Evolutionary conservation across 805 yeast genomes (phyloP), one percentile per base, ranked within the genome.

Genomic region (Cyberlindnera mycetangii): DNA sequence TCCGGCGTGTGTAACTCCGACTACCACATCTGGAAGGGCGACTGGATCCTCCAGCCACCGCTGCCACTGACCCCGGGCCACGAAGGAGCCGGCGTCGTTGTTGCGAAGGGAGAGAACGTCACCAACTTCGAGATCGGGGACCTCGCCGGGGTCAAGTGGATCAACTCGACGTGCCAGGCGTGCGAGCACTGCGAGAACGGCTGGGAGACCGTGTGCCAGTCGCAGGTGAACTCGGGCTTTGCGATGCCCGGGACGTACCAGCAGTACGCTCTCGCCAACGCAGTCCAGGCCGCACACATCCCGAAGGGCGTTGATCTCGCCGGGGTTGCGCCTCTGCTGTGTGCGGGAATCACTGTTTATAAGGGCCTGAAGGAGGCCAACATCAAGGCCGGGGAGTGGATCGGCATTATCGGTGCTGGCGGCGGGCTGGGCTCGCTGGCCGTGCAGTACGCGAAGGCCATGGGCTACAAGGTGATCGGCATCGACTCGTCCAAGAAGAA

Each of bases 271-370:
- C 76, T 88, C 35, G 93, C 89, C 19, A 88, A 85, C 64, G 89
- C 89, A 32, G 73, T 81, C 43, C 92, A 85, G 60, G 92, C 90
- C 25, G 92, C 92, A 17, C 70, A 74, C 50, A 76, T 86, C 56
- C 88, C 92, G 34, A 60, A 72, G 54, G 82, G 79, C 43, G 69
- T 83, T 33, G 88, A 86, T 60, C 72, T 85, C 55, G 86, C 89
- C 37, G 71, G 67, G 47, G 77, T 77, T 48, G 81, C 93, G 5
- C 95, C 95, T 52, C 75, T 86, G 59, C 75, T 86, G 56, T 86
- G 95, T 71, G 95, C 93, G 19, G 95, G 95, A 64, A 76, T 86
- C 67, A 87, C 95, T 27, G 92, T 83, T 38, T 86, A 86, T 80
- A 85, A 84, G 72, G 95, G 90, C 21, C 70, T 86, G 63, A 85